Evolutionary conservation across 1,284 basidiomycete genomes (phyloP), one percentile per base, ranked within the genome.

Genomic region (Limonomyces culmigenus): DNA sequence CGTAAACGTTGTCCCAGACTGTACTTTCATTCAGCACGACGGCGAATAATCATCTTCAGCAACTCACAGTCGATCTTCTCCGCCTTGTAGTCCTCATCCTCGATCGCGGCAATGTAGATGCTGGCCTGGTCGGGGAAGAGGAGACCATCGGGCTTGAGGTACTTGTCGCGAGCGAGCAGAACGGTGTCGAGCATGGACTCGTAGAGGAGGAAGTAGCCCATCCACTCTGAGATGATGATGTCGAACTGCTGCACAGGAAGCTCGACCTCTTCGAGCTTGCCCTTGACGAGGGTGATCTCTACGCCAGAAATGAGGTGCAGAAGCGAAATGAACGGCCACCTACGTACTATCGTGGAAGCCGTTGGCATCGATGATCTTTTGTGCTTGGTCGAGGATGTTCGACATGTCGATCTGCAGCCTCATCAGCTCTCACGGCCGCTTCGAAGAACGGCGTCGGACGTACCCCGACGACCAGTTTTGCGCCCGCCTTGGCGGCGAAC

Each of bases 1-100:
- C 95, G 58, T 98, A 99, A 19, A 99, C 95, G 50, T 97, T 93
- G 54, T 97, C 92, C 95, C 95, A 99, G 68, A 96, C 89, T 93
- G 48, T 4, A 30, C 10, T n/a, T 33, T n/a, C n/a, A 8, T 8
- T 32, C 30, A 8, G 16, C 16, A 8, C 8, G 30, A 8, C 8
- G 11, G 10, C 30, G 10, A 17, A 13, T 17, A 10, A 17, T 19
- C 17, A 13, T 20, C 23, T 20, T 21, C 13, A 10, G 20, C 10
- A 6, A 49, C 81, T 51, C 51, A 92, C 89, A 96, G 59, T 91
- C 91, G 54, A 99, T 99, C 62, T 99, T 99, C 59, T 98, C 93
- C 47, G 98, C 92, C 60, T 98, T 98, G 73, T 99, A 99, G 44
- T 98, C 95, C 52, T 93, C 83, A 57, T 99, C 95, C 59, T 99